These are phyloP conservation scores for Papiliotrema fonsecae DNA, from an alignment of 1,284 basidiomycete species.

Conservation along the genomic window DNA sequence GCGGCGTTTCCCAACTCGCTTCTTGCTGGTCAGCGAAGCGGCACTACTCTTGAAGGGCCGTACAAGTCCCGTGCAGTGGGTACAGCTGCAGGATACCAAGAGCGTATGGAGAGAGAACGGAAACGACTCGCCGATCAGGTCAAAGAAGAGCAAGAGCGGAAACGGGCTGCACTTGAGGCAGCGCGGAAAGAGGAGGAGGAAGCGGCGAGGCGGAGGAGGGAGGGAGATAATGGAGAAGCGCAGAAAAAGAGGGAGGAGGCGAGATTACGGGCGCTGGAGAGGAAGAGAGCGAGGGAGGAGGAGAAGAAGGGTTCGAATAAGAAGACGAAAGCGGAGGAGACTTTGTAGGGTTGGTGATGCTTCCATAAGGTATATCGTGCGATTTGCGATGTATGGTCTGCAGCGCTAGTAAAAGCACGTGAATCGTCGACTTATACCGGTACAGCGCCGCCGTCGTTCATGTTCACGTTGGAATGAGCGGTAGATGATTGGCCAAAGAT, in stretches of 20 bases:
- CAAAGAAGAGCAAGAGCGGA: constrained; percentile 62
- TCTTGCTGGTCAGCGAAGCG: constrained; percentile 45
- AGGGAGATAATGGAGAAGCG: constrained; percentile 53
- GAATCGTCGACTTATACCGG: no score
- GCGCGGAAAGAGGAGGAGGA: constrained; percentile 52
- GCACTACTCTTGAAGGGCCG: constrained; percentile 48
- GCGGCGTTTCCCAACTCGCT: constrained; percentile 27
- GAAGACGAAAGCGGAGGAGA: constrained; percentile 17
- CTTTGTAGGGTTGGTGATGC: no score
- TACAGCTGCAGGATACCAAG: constrained; percentile 66
- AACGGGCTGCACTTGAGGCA: constrained; percentile 54
- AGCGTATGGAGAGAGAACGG: constrained; percentile 73
- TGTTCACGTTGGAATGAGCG: no score
- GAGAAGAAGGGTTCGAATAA: constrained; percentile 17
- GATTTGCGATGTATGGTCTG: no score
- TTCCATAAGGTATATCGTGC: no score
- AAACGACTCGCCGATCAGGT: constrained; percentile 69
- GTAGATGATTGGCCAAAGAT: no score
- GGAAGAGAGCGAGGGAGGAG: constrained; percentile 73
- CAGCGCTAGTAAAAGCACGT: no score
- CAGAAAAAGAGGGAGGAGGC: constrained; percentile 67
- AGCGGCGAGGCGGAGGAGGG: constrained; percentile 48
- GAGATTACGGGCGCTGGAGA: constrained; percentile 66
- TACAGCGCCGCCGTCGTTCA: no score
- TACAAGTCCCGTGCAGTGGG: constrained; percentile 63